These are phyloP conservation scores for Podosphaera xanthii DNA, from an alignment of 2,329 filamentous ascomycete species.

Conservation along the genomic window DNA sequence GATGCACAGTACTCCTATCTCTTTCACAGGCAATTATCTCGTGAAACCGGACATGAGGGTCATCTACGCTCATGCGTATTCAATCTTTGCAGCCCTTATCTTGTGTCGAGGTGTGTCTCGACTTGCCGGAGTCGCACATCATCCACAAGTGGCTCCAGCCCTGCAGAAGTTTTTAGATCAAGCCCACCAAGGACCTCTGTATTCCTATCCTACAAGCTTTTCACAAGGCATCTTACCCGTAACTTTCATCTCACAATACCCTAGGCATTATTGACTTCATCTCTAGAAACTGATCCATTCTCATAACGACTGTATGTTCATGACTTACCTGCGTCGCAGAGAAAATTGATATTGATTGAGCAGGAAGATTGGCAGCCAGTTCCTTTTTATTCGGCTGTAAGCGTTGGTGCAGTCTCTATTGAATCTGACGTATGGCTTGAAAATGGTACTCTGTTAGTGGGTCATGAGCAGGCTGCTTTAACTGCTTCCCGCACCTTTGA, in stretches of 20 bases:
- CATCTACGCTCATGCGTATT: too few species aligned
- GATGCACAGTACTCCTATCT: too few species aligned
- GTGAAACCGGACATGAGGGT: too few species aligned
- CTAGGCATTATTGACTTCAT: not conserved
- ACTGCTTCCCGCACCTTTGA: conserved; percentile 10
- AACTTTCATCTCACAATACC: conserved; percentile 6
- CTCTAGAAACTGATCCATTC: conserved; percentile 27
- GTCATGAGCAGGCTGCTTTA: conserved; percentile 11
- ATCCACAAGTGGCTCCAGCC: conserved; percentile 20
- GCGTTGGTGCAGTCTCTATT: conserved; percentile 9
- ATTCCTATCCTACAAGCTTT: conserved; percentile 36
- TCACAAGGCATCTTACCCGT: conserved; percentile 35
- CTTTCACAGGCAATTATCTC: too few species aligned
- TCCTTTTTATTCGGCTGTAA: conserved; percentile 12
- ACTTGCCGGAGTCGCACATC: not conserved
- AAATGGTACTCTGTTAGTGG: conserved; percentile 11
- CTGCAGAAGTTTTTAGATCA: conserved; percentile 32
- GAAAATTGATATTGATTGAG: conserved; percentile 20
- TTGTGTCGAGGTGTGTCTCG: too few species aligned
- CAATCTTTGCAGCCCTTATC: too few species aligned
- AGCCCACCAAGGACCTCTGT: conserved; percentile 26
- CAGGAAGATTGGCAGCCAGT: conserved; percentile 23
- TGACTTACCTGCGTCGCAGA: conserved; percentile 9
- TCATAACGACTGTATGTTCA: conserved; percentile 37
- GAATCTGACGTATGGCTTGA: conserved; percentile 15